Base-by-base conservation (phyloP, 306 rosid genomes). In the Casuarina equisetifolia region DNA sequence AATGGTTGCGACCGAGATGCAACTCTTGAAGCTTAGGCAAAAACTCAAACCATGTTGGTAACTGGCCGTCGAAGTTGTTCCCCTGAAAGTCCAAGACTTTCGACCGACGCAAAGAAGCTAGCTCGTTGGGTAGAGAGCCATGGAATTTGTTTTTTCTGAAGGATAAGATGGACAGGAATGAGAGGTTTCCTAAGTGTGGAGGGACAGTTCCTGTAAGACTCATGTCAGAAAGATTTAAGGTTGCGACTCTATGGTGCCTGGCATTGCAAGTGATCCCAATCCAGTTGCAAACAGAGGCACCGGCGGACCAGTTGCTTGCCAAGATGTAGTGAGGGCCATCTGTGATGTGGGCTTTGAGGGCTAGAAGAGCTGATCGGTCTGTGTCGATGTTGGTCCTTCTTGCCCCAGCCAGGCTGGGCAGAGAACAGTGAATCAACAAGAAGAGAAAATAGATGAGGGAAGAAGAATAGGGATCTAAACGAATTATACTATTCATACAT, bases 41-140 rank as follows among this genome's bases (percentile, higher is more conserved):
- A 6, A 13, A 70, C 44, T 44, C 74, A 36, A 70, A 48, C 74
- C 74, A 70, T 16, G 74, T 25, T 10, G 74, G 74, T 45, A 48
- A 5, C 57, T 70, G 58, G 52, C 63, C 76, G 4, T 17, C 0
- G 2, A 38, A 38, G 16, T 35, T 53, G 66, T 72, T 72, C 49
- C 3, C 12, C 2, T 2, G 0, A 4, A 69, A 48, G 51, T 10
- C 3, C 5, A 77, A 5, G 0, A 3, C 0, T 61, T 11, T n/a
- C 55, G 69, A 45, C 16, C 58, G 36, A 10, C 8, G 80, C 10
- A 77, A 32, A 15, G 4, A 20, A 10, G 38, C 48, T 32, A 77
- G 15, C 43, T 55, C 53, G 12, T 43, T 2, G 1, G 80, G 80
- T 15, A 76, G 3, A 2, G 32, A 4, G 8, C 80, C 80, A 4